Conservation (phyloP, 2,329 filamentous ascomycete genomes). For the Nothophaeocryptopus gaeumannii region DNA sequence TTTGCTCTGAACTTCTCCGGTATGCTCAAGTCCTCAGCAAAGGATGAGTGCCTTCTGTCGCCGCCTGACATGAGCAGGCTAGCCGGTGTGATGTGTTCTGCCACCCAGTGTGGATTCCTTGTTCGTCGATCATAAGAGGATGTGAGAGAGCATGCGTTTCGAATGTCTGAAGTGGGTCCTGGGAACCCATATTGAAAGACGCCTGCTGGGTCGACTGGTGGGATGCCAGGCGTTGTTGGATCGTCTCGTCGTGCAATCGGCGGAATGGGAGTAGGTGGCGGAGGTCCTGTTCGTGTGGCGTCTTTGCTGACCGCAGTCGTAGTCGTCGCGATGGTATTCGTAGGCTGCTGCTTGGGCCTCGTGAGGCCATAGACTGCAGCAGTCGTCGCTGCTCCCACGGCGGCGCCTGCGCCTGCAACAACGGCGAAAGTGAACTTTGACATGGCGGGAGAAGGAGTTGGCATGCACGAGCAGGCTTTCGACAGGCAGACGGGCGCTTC, state of each 20-base stretch:
- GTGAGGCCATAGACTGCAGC: slow-evolving; percentile 42
- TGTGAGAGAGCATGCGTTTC: slow-evolving; percentile 70
- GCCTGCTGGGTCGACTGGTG: slow-evolving; percentile 49
- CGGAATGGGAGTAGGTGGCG: slow-evolving; percentile 27
- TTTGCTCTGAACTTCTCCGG: slow-evolving; percentile 85
- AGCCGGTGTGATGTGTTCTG: slow-evolving; percentile 90
- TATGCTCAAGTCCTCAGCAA: slow-evolving; percentile 76
- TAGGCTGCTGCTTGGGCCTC: slow-evolving; percentile 26
- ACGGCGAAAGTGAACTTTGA: slow-evolving; percentile 51
- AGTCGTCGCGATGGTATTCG: slow-evolving; percentile 31
- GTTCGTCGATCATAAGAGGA: slow-evolving; percentile 87
- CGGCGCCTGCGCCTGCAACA: slow-evolving; percentile 49
- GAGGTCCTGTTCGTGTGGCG: slow-evolving; percentile 28
- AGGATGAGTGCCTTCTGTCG: slow-evolving; percentile 79
- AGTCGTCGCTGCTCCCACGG: slow-evolving; percentile 49
- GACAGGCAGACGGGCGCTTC: slow-evolving; percentile 3
- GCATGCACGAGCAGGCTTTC: slow-evolving; percentile 7
- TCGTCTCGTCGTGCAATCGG: slow-evolving; percentile 23
- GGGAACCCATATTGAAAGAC: slow-evolving; percentile 70
- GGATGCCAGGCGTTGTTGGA: slow-evolving; percentile 22
- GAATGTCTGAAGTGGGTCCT: slow-evolving; percentile 80
- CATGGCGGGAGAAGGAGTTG: slow-evolving; percentile 36
- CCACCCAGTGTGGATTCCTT: slow-evolving; percentile 86
- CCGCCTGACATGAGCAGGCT: slow-evolving; percentile 73
- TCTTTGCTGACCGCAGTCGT: slow-evolving; percentile 35